Conservation (phyloP, 768 basidiomycete species). For the Galerina marginata region DNA sequence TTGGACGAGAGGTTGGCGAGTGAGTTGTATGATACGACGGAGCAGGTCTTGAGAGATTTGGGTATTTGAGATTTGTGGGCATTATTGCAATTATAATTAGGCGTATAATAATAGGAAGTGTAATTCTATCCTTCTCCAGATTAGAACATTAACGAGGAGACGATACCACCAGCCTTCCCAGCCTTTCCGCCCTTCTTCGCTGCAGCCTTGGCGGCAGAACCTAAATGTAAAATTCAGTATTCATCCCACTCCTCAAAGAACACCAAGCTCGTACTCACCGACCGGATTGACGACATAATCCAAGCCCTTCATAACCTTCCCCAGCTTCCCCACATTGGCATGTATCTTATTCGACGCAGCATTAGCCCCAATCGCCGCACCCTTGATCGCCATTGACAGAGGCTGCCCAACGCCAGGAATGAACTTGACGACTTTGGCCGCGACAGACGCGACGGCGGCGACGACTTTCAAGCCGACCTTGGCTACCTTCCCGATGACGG, state of each 20-base stretch:
- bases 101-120: too few species aligned
- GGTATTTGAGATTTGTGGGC: background rate
- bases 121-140: too few species aligned
- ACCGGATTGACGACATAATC: background rate
- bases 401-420: constrained; percentile 16
- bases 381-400: constrained; percentile 8
- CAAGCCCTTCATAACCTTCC: constrained; percentile 10
- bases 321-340: constrained; percentile 9
- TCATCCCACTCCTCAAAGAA: background rate
- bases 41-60: constrained; percentile 1
- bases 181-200: background rate
- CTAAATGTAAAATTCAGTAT: background rate
- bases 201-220: background rate
- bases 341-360: constrained; percentile 12
- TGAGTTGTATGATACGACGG: constrained; percentile 5
- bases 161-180: background rate
- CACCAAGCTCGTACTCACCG: background rate
- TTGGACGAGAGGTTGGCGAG: constrained; percentile 1
- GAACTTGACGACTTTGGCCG: constrained; percentile 8
- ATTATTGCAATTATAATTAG: too few species aligned
- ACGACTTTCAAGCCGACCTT: constrained; percentile 12
- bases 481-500: constrained; percentile 8
- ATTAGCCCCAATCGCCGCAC: background rate
- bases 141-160: background rate
- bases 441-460: constrained; percentile 6